Evolutionary conservation across 2,329 filamentous ascomycete genomes (phyloP).

Genomic region (Aspergillus carbonarius): DNA sequence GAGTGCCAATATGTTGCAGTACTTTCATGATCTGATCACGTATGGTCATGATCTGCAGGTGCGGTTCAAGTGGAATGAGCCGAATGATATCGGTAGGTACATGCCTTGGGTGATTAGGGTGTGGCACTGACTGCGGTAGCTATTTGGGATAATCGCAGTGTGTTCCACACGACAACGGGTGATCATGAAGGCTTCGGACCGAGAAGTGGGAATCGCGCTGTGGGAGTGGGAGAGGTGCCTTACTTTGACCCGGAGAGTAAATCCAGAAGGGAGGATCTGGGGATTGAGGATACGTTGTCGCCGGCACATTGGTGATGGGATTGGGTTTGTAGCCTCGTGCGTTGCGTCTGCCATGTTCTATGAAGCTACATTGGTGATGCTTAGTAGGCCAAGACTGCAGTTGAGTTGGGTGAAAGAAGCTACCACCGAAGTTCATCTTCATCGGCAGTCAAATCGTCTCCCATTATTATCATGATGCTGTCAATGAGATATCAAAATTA

Average conservation of each 20-base stretch:
- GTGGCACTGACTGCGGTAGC: background rate
- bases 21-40: conserved; percentile 45
- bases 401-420: no score
- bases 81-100: conserved; percentile 47
- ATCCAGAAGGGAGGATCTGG: conserved; percentile 20
- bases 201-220: conserved; percentile 89
- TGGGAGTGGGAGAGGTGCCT: conserved; percentile 86
- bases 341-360: no score
- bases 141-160: conserved; percentile 21
- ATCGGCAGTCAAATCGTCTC: no score
- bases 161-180: conserved; percentile 39
- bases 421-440: no score
- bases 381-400: no score
- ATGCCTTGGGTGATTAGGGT: no score
- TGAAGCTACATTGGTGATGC: no score
- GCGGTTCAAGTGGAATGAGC: conserved; percentile 50
- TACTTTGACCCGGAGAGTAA: conserved; percentile 18
- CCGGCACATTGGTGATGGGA: conserved; percentile 14
- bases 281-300: conserved; percentile 17
- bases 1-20: conserved; percentile 43
- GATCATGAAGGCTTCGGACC: conserved; percentile 47
- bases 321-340: no score
- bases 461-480: no score
- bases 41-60: conserved; percentile 55
- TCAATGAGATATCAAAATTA: no score